Evolutionary conservation across 2,329 filamentous ascomycete genomes (phyloP).

Genomic region (Pleomassaria siparia): DNA sequence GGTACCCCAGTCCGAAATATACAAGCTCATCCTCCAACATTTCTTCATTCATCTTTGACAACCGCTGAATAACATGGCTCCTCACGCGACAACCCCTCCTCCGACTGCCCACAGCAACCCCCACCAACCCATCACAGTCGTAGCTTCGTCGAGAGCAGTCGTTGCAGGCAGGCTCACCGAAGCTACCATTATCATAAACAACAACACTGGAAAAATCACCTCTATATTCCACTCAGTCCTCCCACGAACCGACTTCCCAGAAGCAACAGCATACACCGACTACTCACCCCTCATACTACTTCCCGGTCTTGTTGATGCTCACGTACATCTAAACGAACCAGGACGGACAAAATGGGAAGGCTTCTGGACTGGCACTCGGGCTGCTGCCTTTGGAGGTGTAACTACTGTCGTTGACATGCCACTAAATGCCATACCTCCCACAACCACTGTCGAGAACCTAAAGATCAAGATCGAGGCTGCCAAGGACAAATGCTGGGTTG

Average conservation of each 20-base stretch:
- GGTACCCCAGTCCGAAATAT: conserved; percentile 9
- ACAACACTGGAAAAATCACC: conserved; percentile 78
- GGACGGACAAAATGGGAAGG: conserved; percentile 98
- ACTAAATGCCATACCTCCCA: conserved; percentile 93
- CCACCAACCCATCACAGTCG: conserved; percentile 63
- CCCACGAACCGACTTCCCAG: conserved; percentile 73
- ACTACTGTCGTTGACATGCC: conserved; percentile 99
- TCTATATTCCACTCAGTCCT: conserved; percentile 73
- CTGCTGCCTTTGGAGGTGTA: conserved; percentile 91
- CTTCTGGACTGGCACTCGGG: conserved; percentile 91
- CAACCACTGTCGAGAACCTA: conserved; percentile 81
- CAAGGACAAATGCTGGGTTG: conserved; percentile 90
- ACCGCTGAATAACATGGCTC: conserved; percentile 31
- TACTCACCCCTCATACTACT: conserved; percentile 83
- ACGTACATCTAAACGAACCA: conserved; percentile 97
- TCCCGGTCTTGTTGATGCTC: conserved; percentile 91
- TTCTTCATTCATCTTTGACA: conserved; percentile 2
- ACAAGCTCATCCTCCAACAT: conserved; percentile 11
- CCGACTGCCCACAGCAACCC: conserved; percentile 29
- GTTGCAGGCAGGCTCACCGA: conserved; percentile 75
- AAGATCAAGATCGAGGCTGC: conserved; percentile 84
- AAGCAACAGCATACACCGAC: conserved; percentile 73
- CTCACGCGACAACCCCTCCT: conserved; percentile 39
- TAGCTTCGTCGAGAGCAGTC: conserved; percentile 82
- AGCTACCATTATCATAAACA: conserved; percentile 80